phyloP scores from a whole-genome alignment of 345 rosid species.

The Erodium maritimum region DNA sequence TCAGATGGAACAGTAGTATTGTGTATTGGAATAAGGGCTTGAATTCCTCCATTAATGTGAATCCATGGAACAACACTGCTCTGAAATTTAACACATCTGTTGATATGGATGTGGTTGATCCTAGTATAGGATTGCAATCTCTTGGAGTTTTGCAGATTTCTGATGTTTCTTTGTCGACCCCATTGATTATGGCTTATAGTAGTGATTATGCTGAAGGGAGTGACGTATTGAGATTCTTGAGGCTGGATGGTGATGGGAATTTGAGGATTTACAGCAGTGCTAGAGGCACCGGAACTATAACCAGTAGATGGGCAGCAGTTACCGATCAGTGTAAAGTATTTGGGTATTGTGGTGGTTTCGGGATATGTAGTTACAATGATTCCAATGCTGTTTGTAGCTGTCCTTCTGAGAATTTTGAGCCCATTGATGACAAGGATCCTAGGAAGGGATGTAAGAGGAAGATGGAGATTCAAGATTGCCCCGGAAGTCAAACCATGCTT shows the following conservation, averaged over 20 bases:
- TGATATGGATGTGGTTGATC: constrained; percentile 21
- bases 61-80: constrained; percentile 5
- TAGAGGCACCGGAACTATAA: constrained; percentile 15
- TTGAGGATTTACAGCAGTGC: constrained; percentile 40
- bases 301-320: constrained; percentile 44
- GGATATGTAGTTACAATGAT: constrained; percentile 45
- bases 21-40: constrained; percentile 39
- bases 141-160: constrained; percentile 34
- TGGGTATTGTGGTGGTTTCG: constrained; percentile 57
- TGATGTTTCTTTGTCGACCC: constrained; percentile 19
- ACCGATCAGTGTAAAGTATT: constrained; percentile 50
- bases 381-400: constrained; percentile 39
- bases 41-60: constrained; percentile 29
- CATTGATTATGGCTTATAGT: constrained; percentile 29
- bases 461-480: constrained; percentile 38
- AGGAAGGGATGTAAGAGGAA: constrained; percentile 56
- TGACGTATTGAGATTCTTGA: constrained; percentile 40
- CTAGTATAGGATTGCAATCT: constrained; percentile 29
- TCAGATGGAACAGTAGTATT: constrained; percentile 37
- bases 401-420: constrained; percentile 55
- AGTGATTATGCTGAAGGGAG: constrained; percentile 46
- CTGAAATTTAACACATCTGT: constrained; percentile 4
- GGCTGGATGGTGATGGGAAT: constrained; percentile 50
- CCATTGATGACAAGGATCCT: constrained; percentile 29
- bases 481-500: constrained; percentile 37